phyloP scores from a whole-genome alignment of 202 grass and related monocot genomes.

The Eragrostis tef region DNA sequence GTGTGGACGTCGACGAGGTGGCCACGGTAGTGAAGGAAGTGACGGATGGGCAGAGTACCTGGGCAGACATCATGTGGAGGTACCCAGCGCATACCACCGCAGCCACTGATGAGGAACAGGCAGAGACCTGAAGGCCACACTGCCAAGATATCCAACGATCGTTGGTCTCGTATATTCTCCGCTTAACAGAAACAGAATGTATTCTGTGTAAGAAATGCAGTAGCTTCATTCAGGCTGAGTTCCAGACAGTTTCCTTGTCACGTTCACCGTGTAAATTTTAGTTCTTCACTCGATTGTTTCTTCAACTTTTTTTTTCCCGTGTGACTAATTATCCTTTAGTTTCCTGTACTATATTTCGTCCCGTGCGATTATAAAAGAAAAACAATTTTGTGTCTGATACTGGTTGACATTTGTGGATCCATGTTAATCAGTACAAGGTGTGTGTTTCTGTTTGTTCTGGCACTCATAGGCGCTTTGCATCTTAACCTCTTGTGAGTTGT shows the following conservation, averaged over 20 bases:
- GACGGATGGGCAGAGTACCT: slow-evolving; percentile 71
- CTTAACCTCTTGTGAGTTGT: too few species aligned
- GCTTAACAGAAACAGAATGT: slow-evolving; percentile 31
- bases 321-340: neutral
- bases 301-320: neutral
- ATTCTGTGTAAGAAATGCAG: neutral
- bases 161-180: neutral
- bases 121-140: slow-evolving; percentile 41
- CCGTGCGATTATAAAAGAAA: neutral
- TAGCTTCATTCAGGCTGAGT: neutral
- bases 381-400: neutral
- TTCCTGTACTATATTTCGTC: neutral
- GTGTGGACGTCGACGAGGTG: slow-evolving; percentile 66
- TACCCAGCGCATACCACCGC: slow-evolving; percentile 57
- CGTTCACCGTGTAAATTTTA: neutral
- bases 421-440: neutral
- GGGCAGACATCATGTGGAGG: slow-evolving; percentile 83
- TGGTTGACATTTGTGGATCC: neutral
- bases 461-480: too few species aligned
- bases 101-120: slow-evolving; percentile 53
- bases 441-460: neutral
- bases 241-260: slow-evolving; percentile 1
- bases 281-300: neutral
- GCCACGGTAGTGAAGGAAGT: slow-evolving; percentile 73
- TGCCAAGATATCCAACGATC: neutral